phyloP scores from a whole-genome alignment of 306 rosid species.

The Pterocarpus santalinus region DNA sequence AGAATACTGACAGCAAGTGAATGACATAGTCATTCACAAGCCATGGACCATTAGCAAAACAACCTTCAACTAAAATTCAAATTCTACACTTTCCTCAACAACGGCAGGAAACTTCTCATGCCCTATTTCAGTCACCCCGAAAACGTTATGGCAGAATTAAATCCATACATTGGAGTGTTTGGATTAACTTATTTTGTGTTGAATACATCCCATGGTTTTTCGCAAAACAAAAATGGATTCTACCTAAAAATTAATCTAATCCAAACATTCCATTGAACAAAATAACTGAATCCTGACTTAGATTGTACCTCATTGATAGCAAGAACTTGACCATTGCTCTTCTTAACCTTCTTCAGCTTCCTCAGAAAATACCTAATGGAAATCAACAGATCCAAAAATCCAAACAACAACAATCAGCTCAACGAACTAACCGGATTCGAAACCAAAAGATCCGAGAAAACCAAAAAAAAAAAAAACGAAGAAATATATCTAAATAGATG shows the following conservation, averaged over 20 bases:
- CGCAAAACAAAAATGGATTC: background rate
- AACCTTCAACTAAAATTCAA: background rate
- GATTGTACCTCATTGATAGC: constrained; percentile 63
- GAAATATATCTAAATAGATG: background rate
- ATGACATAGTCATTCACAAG: background rate
- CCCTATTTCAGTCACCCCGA: background rate
- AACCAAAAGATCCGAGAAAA: background rate
- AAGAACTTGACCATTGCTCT: constrained; percentile 92
- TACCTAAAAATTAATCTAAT: background rate
- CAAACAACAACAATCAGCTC: background rate
- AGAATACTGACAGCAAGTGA: no score
- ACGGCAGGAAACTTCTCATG: background rate
- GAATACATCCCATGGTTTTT: no score
- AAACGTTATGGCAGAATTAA: background rate
- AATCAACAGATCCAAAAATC: background rate
- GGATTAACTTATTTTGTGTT: no score
- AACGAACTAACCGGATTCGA: background rate
- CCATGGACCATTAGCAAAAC: background rate
- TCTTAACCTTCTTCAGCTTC: constrained; percentile 91
- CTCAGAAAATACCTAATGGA: constrained; percentile 83
- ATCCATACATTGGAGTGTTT: background rate
- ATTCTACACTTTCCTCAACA: background rate
- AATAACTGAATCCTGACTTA: background rate
- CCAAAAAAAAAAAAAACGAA: background rate
- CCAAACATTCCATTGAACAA: background rate